A percentile compares a stretch with the other conserved stretches of the same genome.
These are phyloP conservation scores for Bipolaris victoriae DNA, from an alignment of 2,329 filamentous ascomycete genomes.

Conservation along the genomic window DNA sequence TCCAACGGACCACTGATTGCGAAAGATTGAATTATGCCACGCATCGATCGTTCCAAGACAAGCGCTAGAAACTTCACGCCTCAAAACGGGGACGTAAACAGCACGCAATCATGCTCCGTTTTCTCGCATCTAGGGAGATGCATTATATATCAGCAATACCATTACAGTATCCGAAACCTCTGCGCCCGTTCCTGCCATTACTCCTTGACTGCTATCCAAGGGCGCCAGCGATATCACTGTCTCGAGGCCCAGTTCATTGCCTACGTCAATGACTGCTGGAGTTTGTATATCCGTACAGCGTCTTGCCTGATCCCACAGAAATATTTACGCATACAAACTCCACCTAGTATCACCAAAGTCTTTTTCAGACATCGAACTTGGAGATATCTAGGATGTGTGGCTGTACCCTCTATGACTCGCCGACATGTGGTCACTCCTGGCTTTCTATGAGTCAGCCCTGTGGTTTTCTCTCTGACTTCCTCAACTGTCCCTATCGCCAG, in stretches of 20 bases:
- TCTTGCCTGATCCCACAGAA: too few species aligned
- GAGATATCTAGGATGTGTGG: conserved; percentile 53
- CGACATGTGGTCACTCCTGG: conserved; percentile 57
- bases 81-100: conserved; percentile 10
- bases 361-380: background rate
- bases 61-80: conserved; percentile 24
- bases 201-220: background rate
- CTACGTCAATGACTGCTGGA: background rate
- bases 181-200: conserved; percentile 2
- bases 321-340: background rate
- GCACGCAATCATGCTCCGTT: conserved; percentile 17
- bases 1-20: conserved; percentile 35
- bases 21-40: conserved; percentile 11
- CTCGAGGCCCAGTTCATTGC: background rate
- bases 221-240: background rate
- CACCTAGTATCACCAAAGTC: background rate
- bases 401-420: conserved; percentile 53
- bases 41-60: conserved; percentile 10
- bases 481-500: conserved; percentile 50
- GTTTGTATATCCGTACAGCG: background rate
- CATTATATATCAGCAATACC: conserved; percentile 30
- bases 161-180: conserved; percentile 11
- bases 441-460: conserved; percentile 56
- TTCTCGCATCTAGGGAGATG: background rate
- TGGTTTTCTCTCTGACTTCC: conserved; percentile 47